Percentiles rank a stretch among this genome's conserved stretches.
Conservation (phyloP, 148 eudicot genomes). For the Rhododendron griersonianum region DNA sequence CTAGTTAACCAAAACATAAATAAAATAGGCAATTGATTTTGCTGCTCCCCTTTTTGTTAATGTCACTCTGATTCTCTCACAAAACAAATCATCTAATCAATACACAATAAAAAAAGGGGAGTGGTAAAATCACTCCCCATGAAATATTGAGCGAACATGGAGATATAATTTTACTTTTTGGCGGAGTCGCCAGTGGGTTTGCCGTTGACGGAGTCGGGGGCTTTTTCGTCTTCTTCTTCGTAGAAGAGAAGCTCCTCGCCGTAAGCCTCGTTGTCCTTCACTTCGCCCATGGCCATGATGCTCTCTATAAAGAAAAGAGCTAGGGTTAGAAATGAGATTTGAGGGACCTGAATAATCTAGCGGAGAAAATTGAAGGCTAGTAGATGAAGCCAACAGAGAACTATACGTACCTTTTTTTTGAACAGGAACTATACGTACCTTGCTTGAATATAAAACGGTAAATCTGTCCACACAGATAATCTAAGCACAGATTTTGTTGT, state of each 20-base stretch:
- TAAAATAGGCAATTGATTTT: not conserved
- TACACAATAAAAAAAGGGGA: too few relatives aligned
- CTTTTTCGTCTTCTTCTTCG: constrained; percentile 56
- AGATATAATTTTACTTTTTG: constrained; percentile 34
- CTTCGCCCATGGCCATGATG: constrained; percentile 38
- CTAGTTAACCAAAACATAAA: not conserved
- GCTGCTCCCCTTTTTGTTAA: too few relatives aligned
- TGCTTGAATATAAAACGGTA: too few relatives aligned
- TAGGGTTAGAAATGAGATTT: too few relatives aligned
- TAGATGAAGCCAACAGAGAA: not conserved
- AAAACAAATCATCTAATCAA: too few relatives aligned
- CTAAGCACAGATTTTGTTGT: too few relatives aligned
- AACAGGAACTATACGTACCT: not conserved
- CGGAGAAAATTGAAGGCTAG: not conserved
- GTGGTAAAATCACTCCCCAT: too few relatives aligned
- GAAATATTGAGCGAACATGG: not conserved
- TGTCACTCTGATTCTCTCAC: too few relatives aligned
- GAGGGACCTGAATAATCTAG: not conserved
- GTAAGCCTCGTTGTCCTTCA: constrained; percentile 47
- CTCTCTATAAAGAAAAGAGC: not conserved
- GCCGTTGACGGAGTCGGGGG: constrained; percentile 31
- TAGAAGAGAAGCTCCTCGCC: constrained; percentile 61
- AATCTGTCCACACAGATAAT: too few relatives aligned
- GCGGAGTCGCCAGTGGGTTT: constrained; percentile 39
- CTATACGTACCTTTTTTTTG: too few relatives aligned